Evolutionary conservation across 169 alveolate genomes (phyloP).

Genomic region (Eimeria mitis): DNA sequence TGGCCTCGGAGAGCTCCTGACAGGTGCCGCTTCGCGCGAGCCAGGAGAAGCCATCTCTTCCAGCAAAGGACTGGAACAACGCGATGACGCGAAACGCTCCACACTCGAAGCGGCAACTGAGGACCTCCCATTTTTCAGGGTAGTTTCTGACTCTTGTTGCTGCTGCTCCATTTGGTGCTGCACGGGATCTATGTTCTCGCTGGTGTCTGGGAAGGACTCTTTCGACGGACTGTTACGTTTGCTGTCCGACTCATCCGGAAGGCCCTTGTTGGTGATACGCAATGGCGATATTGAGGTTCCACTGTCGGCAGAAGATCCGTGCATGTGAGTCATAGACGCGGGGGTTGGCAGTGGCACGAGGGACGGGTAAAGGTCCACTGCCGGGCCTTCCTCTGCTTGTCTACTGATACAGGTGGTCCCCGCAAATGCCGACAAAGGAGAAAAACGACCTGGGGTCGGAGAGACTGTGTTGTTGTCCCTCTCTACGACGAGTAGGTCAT

Average conservation of each 20-base stretch:
- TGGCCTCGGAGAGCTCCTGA: neutral
- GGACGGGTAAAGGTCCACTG: slow-evolving; percentile 33
- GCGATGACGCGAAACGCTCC: slow-evolving; percentile 8
- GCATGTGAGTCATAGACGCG: neutral
- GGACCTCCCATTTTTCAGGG: slow-evolving; percentile 7
- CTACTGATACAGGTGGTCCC: too few relatives aligned
- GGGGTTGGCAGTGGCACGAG: slow-evolving; percentile 21
- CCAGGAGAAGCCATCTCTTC: neutral
- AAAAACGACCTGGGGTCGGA: neutral
- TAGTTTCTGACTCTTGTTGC: neutral
- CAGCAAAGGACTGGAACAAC: slow-evolving; percentile 27
- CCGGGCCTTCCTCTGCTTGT: neutral
- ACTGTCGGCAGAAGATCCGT: slow-evolving; percentile 47
- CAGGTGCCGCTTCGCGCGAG: neutral
- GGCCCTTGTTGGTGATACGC: neutral
- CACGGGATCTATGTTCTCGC: slow-evolving; percentile 25
- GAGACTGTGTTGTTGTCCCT: slow-evolving; percentile 3
- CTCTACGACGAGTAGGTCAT: neutral
- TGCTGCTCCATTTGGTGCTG: slow-evolving; percentile 35
- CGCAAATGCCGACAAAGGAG: neutral
- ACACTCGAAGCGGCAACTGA: slow-evolving; percentile 6
- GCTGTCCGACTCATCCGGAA: slow-evolving; percentile 6
- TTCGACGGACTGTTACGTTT: neutral
- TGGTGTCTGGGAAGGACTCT: neutral
- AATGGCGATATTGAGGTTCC: slow-evolving; percentile 21